These are phyloP conservation scores for Penicillium sp. DNA, from an alignment of 2,329 filamentous ascomycete species.

Conservation along the genomic window DNA sequence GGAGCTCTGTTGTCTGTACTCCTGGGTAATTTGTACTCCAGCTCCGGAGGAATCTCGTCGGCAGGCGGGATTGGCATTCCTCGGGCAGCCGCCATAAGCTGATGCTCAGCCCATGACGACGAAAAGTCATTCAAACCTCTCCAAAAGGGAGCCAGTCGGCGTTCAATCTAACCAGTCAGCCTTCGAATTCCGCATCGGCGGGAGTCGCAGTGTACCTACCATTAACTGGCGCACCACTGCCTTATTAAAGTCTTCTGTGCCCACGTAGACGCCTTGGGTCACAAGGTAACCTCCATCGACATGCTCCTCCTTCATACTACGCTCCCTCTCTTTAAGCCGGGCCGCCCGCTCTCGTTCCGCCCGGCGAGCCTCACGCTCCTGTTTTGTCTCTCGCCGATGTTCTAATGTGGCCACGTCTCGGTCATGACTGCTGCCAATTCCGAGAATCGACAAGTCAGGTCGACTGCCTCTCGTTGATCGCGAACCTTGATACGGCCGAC, in stretches of 20 bases:
- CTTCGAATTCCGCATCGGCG: constrained; percentile 1
- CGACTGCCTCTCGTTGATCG: constrained; percentile 53
- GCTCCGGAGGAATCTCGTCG: constrained; percentile 74
- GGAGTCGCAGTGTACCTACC: constrained; percentile 52
- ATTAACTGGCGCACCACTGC: constrained; percentile 80
- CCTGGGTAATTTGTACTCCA: constrained; percentile 50
- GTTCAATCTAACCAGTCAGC: constrained; percentile 68
- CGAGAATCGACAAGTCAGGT: constrained; percentile 58
- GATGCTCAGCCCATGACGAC: constrained; percentile 86
- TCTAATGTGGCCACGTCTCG: constrained; percentile 52
- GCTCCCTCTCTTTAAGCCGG: constrained; percentile 78
- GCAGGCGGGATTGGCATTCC: constrained; percentile 78
- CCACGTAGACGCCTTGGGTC: constrained; percentile 89
- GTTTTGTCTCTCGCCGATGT: constrained; percentile 76
- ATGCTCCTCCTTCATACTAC: constrained; percentile 85
- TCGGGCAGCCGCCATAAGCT: constrained; percentile 85
- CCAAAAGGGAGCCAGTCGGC: constrained; percentile 92
- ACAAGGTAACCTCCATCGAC: constrained; percentile 94
- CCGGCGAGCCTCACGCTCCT: constrained; percentile 82
- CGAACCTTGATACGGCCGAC: constrained; percentile 35
- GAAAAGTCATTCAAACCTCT: constrained; percentile 85
- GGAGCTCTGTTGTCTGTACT: constrained; percentile 50
- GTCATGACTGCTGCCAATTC: constrained; percentile 50
- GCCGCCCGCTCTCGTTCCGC: constrained; percentile 74
- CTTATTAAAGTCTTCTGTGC: constrained; percentile 91